Evolutionary conservation across 1,284 basidiomycete species (phyloP).

Genomic region (Ceratobasidium sp.): DNA sequence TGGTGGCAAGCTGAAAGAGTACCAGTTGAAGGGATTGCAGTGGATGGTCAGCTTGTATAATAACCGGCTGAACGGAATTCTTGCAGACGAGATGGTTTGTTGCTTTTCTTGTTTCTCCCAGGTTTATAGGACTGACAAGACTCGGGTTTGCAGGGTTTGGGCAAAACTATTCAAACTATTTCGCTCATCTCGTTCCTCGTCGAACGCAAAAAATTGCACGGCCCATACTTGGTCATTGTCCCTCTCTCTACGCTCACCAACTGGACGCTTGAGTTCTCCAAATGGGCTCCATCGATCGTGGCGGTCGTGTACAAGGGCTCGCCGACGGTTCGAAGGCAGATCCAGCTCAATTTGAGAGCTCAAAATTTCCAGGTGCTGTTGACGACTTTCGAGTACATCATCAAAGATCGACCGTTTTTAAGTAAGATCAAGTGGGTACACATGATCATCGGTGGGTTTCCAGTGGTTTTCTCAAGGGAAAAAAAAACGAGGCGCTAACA

Average conservation of each 20-base stretch:
- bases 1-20: constrained; percentile 89
- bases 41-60: constrained; percentile 99
- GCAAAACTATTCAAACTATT: constrained; percentile 96
- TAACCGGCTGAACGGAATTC: constrained; percentile 95
- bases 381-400: constrained; percentile 99
- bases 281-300: constrained; percentile 93
- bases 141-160: constrained; percentile 84
- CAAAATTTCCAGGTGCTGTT: constrained; percentile 94
- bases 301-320: constrained; percentile 94
- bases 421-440: constrained; percentile 97
- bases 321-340: constrained; percentile 75
- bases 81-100: constrained; percentile 99
- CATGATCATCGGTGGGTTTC: constrained; percentile 91
- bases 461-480: not conserved
- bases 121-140: too few species aligned
- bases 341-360: constrained; percentile 77
- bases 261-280: constrained; percentile 96
- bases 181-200: constrained; percentile 96
- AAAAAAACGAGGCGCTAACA: not conserved
- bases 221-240: constrained; percentile 97
- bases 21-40: constrained; percentile 91
- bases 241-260: constrained; percentile 98
- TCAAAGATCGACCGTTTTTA: constrained; percentile 92
- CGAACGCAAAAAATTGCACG: constrained; percentile 88
- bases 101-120: too few species aligned